These are phyloP conservation scores for Metschnikowia borealis DNA, from an alignment of 805 yeast genomes.

Conservation along the genomic window DNA sequence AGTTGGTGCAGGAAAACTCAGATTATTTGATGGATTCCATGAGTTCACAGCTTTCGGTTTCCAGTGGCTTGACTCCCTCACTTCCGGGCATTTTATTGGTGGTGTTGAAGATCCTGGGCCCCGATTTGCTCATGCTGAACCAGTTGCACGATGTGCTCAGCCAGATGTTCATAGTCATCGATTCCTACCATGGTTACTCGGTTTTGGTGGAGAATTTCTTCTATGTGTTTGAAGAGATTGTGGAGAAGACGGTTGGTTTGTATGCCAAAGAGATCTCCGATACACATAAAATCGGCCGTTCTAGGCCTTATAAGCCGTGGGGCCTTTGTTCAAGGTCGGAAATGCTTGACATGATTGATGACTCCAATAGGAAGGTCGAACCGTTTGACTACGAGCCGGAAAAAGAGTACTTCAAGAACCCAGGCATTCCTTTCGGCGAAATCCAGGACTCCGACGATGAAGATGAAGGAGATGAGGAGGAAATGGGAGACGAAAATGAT, in stretches of 20 bases:
- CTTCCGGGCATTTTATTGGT: conserved; percentile 67
- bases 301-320: conserved; percentile 48
- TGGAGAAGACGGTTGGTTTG: conserved; percentile 41
- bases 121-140: conserved; percentile 47
- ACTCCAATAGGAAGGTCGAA: conserved; percentile 25
- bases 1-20: conserved; percentile 59
- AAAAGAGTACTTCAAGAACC: conserved; percentile 37
- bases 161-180: conserved; percentile 72
- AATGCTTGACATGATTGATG: conserved; percentile 42
- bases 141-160: conserved; percentile 71
- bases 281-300: background rate
- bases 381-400: conserved; percentile 31
- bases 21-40: conserved; percentile 80
- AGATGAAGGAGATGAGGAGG: conserved; percentile 12
- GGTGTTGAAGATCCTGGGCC: conserved; percentile 67
- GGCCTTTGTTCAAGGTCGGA: conserved; percentile 48
- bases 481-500: no score
- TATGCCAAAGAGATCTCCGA: conserved; percentile 21
- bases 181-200: conserved; percentile 79
- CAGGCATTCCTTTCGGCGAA: conserved; percentile 33
- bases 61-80: conserved; percentile 65
- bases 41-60: conserved; percentile 64
- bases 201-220: conserved; percentile 71
- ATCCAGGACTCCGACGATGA: conserved; percentile 24
- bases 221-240: conserved; percentile 59